Conservation (phyloP, 371 early-diverging fungal genomes). For the Choanephora cucurbitarum region DNA sequence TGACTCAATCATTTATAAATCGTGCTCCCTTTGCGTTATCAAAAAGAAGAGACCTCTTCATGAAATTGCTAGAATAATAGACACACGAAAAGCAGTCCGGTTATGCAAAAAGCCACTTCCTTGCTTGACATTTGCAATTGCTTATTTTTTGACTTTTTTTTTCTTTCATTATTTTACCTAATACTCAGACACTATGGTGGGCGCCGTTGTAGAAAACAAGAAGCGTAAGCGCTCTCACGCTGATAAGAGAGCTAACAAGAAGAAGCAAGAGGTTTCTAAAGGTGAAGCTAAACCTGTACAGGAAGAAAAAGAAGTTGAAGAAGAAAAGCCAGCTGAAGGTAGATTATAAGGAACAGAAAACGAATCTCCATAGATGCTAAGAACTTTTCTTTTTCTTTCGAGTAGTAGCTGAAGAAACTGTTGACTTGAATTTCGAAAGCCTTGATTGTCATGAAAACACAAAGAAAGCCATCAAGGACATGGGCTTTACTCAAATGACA, state of each 20-base stretch:
- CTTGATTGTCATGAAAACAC: conserved; percentile 70
- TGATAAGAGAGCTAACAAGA: conserved; percentile 26
- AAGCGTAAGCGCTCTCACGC: conserved; percentile 38
- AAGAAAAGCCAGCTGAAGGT: conserved; percentile 20
- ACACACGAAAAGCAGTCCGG: no score
- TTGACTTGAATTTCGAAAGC: conserved; percentile 61
- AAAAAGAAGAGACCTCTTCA: no score
- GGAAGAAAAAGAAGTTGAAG: no score
- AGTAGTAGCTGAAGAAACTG: conserved; percentile 26
- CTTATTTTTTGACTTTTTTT: conserved; percentile 3
- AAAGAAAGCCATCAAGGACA: conserved; percentile 84
- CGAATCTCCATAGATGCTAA: no score
- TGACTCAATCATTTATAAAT: no score
- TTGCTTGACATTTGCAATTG: no score
- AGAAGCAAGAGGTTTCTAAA: conserved; percentile 35
- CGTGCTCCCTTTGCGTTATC: no score
- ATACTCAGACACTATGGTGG: conserved; percentile 9
- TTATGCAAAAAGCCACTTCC: no score
- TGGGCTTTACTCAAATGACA: conserved; percentile 96
- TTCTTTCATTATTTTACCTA: conserved; percentile 4
- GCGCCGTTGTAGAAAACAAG: conserved; percentile 21
- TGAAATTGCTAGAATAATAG: no score
- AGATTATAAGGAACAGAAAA: conserved; percentile 16
- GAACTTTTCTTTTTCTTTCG: neutral
- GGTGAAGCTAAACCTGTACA: conserved; percentile 40